Percentiles rank a stretch among this genome's conserved stretches.
These are phyloP conservation scores for Pogostemon cablin DNA, from an alignment of 257 asterid species.

Conservation along the genomic window DNA sequence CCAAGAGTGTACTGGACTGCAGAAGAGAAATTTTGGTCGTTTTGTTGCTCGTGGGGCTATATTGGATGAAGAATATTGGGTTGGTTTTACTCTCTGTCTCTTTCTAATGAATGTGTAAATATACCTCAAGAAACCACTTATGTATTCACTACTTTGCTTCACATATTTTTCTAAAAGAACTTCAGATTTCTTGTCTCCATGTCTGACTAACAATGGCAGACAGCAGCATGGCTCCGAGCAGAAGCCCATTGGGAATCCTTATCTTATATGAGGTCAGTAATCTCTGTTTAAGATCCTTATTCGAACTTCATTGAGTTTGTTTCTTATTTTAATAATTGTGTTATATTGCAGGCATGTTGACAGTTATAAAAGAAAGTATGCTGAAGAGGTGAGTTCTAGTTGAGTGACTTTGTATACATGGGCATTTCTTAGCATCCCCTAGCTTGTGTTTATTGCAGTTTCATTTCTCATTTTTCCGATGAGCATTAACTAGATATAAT, in stretches of 20 bases:
- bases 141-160: conserved; percentile 9
- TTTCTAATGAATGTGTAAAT: conserved; percentile 12
- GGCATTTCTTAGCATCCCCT: conserved; percentile 11
- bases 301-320: conserved; percentile 21
- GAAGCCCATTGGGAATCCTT: conserved; percentile 95
- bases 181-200: conserved; percentile 49
- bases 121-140: conserved; percentile 17
- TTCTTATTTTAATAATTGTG: conserved; percentile 31
- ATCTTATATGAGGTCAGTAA: conserved; percentile 69
- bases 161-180: conserved; percentile 44
- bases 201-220: conserved; percentile 68
- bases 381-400: conserved; percentile 74
- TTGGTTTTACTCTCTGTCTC: conserved; percentile 50
- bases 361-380: conserved; percentile 75
- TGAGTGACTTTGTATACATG: neutral
- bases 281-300: conserved; percentile 28
- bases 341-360: conserved; percentile 72
- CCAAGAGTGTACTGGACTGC: conserved; percentile 56
- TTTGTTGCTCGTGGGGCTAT: conserved; percentile 82
- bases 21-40: conserved; percentile 68
- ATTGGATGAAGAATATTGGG: conserved; percentile 97
- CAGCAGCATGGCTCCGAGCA: conserved; percentile 98
- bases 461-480: conserved; percentile 26
- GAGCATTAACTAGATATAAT: neutral
- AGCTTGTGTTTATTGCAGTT: neutral